Conservation (phyloP, 2,329 filamentous ascomycete species). For the Penicillium paneum region DNA sequence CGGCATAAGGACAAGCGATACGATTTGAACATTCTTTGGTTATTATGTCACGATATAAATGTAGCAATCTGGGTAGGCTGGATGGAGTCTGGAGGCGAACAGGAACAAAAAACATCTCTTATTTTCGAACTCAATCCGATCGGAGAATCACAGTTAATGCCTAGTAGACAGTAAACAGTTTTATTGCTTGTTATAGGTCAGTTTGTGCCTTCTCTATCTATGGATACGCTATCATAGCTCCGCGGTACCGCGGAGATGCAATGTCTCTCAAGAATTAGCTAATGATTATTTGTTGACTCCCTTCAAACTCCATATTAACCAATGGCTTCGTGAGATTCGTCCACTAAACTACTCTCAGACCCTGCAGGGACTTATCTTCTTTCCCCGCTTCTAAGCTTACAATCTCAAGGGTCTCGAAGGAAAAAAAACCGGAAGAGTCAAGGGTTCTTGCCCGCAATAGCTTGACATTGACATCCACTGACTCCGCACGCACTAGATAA, state of each 20-base stretch:
- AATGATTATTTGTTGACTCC: slow-evolving; percentile 3
- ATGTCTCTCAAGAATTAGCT: slow-evolving; percentile 16
- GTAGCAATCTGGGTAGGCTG: neutral
- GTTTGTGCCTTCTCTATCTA: no score
- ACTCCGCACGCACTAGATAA: no score
- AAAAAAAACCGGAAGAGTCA: neutral
- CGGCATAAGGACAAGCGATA: slow-evolving; percentile 9
- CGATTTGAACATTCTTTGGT: neutral
- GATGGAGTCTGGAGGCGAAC: neutral
- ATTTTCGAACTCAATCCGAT: neutral
- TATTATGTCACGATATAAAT: neutral
- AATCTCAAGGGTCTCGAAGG: neutral
- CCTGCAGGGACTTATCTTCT: neutral
- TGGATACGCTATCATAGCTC: neutral
- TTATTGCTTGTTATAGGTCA: no score
- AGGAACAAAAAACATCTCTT: neutral
- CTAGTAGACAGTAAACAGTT: no score
- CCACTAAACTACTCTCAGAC: neutral
- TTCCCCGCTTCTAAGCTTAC: neutral
- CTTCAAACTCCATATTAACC: neutral
- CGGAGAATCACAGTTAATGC: no score
- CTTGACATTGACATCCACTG: neutral
- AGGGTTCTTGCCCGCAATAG: slow-evolving; percentile 3
- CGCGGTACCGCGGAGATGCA: neutral
- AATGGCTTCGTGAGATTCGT: neutral